A percentile compares a stretch with the other conserved stretches of the same genome.
These are phyloP conservation scores for Lomentospora prolificans DNA, from an alignment of 2,329 filamentous ascomycete genomes.

Conservation along the genomic window DNA sequence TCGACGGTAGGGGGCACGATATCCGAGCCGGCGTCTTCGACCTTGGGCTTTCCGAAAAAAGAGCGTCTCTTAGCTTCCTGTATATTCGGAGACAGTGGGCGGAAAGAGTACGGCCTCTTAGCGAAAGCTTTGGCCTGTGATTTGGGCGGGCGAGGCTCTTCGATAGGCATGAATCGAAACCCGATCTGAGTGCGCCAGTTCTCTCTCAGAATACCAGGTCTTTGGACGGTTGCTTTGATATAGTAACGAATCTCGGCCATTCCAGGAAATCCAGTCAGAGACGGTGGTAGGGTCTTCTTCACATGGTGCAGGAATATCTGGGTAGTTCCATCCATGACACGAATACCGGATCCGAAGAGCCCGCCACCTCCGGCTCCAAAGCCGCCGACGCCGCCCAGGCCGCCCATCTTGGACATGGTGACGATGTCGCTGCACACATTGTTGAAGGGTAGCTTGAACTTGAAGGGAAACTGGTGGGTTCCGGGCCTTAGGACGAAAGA, in stretches of 20 bases:
- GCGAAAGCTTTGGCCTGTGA: slow-evolving; percentile 76
- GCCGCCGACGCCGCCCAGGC: slow-evolving; percentile 44
- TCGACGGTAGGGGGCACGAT: slow-evolving; percentile 59
- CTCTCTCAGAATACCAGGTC: slow-evolving; percentile 83
- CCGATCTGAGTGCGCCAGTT: slow-evolving; percentile 63
- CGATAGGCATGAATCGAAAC: slow-evolving; percentile 87
- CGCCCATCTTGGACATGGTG: slow-evolving; percentile 42
- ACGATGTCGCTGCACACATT: slow-evolving; percentile 54
- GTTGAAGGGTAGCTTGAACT: slow-evolving; percentile 70
- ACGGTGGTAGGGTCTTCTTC: slow-evolving; percentile 79
- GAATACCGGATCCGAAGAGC: slow-evolving; percentile 41
- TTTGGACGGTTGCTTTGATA: slow-evolving; percentile 86
- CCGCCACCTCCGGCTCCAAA: slow-evolving; percentile 31
- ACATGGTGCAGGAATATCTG: slow-evolving; percentile 61
- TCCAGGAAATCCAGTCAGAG: slow-evolving; percentile 74
- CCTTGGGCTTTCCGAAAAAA: slow-evolving; percentile 41
- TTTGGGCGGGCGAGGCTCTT: slow-evolving; percentile 63
- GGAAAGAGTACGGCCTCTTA: slow-evolving; percentile 55
- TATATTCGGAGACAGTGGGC: slow-evolving; percentile 25
- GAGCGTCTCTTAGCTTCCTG: slow-evolving; percentile 33
- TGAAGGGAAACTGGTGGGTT: slow-evolving; percentile 66
- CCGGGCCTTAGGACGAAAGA: slow-evolving; percentile 54
- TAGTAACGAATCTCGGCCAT: slow-evolving; percentile 90
- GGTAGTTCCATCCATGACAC: slow-evolving; percentile 53
- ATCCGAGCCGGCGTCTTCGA: not conserved